A percentile compares a stretch with the other conserved stretches of the same genome.
Evolutionary conservation across 1,284 basidiomycete species (phyloP).

Genomic region (Boletus smithii): DNA sequence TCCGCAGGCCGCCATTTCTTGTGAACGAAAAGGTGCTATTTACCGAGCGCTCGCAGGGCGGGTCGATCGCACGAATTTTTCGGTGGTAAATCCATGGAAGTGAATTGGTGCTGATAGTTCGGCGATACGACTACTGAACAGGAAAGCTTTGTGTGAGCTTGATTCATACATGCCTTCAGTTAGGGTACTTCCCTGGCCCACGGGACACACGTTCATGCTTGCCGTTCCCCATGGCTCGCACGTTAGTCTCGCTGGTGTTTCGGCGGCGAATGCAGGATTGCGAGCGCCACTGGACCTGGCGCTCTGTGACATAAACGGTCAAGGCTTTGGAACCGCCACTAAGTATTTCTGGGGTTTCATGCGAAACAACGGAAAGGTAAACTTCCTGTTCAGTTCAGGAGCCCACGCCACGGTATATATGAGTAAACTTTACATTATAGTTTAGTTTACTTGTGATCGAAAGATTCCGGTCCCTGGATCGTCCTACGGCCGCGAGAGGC

Average conservation of each 20-base stretch:
- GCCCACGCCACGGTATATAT: conserved; percentile 21
- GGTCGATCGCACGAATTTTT: conserved; percentile 19
- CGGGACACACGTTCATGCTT: conserved; percentile 7
- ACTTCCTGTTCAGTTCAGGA: conserved; percentile 4
- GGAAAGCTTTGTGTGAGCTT: conserved; percentile 9
- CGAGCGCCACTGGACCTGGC: not conserved
- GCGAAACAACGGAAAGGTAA: conserved; percentile 9
- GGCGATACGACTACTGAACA: conserved; percentile 20
- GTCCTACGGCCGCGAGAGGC: conserved; percentile 31
- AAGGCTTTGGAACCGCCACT: too few relatives aligned
- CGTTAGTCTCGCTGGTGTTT: not conserved
- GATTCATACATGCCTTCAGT: not conserved
- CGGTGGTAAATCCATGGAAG: conserved; percentile 20
- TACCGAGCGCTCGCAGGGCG: conserved; percentile 6
- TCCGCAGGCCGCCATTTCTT: not conserved
- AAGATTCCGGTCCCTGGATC: conserved; percentile 30
- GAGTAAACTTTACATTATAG: conserved; percentile 27
- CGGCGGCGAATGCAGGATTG: not conserved
- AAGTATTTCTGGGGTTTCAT: conserved; percentile 5
- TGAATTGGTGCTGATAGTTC: conserved; percentile 18
- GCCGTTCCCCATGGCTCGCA: conserved; percentile 4
- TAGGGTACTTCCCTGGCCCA: conserved; percentile 1
- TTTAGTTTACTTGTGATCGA: conserved; percentile 17
- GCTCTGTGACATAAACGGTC: too few relatives aligned
- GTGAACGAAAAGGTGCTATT: not conserved